phyloP scores from a whole-genome alignment of 2,329 filamentous ascomycete species.

The Pseudocercospora pini-densiflorae region DNA sequence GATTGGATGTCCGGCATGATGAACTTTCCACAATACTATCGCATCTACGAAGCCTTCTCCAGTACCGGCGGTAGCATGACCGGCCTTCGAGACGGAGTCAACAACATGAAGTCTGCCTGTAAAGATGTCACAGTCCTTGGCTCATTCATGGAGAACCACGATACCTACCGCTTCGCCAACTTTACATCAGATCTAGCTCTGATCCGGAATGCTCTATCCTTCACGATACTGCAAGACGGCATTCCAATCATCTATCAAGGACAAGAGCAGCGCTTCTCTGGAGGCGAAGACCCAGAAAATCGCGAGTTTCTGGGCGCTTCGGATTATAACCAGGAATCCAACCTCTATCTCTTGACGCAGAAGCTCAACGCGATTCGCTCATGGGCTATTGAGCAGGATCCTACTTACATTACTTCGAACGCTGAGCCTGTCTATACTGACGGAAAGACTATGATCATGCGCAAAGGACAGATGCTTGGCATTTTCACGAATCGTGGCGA shows the following conservation, averaged over 20 bases:
- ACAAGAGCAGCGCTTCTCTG: conserved; percentile 62
- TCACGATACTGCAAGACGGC: conserved; percentile 62
- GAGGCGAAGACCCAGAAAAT: conserved; percentile 39
- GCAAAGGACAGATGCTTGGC: conserved; percentile 22
- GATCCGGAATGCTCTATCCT: conserved; percentile 64
- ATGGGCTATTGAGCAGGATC: conserved; percentile 45
- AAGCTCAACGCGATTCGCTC: conserved; percentile 56
- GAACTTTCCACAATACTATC: conserved; percentile 50
- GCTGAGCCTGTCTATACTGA: conserved; percentile 38
- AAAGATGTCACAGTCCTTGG: conserved; percentile 43
- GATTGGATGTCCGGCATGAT: conserved; percentile 46
- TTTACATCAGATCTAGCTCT: conserved; percentile 57
- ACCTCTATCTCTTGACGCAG: conserved; percentile 45
- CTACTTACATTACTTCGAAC: conserved; percentile 44
- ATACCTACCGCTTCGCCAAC: conserved; percentile 45
- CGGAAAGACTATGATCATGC: conserved; percentile 21
- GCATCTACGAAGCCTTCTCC: conserved; percentile 40
- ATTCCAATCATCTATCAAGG: conserved; percentile 68
- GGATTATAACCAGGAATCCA: conserved; percentile 43
- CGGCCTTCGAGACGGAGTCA: conserved; percentile 39
- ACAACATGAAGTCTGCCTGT: conserved; percentile 36
- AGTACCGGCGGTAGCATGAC: conserved; percentile 40
- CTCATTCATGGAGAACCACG: conserved; percentile 43
- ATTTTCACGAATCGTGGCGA: conserved; percentile 24
- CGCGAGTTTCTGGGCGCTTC: conserved; percentile 45